Conservation (phyloP, 2,329 filamentous ascomycete genomes). For the Cordyceps pruinosa region DNA sequence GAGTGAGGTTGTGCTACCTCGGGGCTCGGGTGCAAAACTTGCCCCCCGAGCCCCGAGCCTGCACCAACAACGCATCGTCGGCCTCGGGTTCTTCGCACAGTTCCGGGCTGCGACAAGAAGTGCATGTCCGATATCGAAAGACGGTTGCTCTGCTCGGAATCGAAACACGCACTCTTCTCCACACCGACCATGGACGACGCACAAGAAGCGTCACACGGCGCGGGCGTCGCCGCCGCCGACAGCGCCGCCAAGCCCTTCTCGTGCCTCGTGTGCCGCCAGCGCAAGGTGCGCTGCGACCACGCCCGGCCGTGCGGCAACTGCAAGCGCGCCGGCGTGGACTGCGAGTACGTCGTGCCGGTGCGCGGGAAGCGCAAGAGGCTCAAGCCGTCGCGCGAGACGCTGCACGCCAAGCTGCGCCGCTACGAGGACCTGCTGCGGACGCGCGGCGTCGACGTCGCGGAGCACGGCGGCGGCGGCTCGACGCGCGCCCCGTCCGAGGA, state of each 20-base stretch:
- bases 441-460: slow-evolving; percentile 6
- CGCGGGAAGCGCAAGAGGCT: slow-evolving; percentile 23
- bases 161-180: neutral
- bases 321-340: slow-evolving; percentile 29
- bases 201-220: neutral
- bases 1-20: neutral
- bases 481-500: neutral
- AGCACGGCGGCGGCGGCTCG: neutral
- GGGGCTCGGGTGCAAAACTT: slow-evolving; percentile 4
- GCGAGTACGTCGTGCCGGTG: slow-evolving; percentile 25
- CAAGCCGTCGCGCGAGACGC: slow-evolving; percentile 32
- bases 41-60: slow-evolving; percentile 10
- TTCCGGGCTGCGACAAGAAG: neutral
- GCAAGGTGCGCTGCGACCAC: slow-evolving; percentile 38
- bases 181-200: neutral
- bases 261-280: slow-evolving; percentile 31
- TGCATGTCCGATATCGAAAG: neutral
- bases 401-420: slow-evolving; percentile 54
- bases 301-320: slow-evolving; percentile 38
- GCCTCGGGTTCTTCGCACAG: neutral
- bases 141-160: neutral
- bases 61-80: neutral
- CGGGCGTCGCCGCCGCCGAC: neutral
- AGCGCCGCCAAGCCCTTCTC: slow-evolving; percentile 13
- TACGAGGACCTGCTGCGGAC: slow-evolving; percentile 36